Conservation (phyloP, 805 yeast species). For the Ogataea siamensis region DNA sequence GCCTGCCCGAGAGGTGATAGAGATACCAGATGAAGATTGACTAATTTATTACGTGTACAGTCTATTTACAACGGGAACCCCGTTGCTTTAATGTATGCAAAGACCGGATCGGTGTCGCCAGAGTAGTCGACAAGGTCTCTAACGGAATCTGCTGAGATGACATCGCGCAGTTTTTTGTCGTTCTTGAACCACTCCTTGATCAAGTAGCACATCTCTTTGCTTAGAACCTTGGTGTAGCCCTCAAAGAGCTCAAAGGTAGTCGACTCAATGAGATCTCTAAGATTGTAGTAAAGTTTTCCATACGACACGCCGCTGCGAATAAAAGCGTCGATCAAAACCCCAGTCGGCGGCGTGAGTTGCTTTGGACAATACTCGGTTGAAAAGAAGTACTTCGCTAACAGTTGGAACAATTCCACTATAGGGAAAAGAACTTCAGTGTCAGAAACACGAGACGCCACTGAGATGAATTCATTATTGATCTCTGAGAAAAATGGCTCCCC, state of each 20-base stretch:
- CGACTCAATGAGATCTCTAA: slow-evolving; percentile 63
- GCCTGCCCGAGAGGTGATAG: slow-evolving; percentile 18
- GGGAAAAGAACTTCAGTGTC: slow-evolving; percentile 81
- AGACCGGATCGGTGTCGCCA: slow-evolving; percentile 57
- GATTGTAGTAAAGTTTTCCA: slow-evolving; percentile 61
- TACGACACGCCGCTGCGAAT: slow-evolving; percentile 60
- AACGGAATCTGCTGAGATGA: slow-evolving; percentile 47
- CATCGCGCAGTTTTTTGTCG: slow-evolving; percentile 62
- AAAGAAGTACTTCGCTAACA: slow-evolving; percentile 56
- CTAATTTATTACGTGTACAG: slow-evolving; percentile 2
- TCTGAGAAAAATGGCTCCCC: slow-evolving; percentile 40
- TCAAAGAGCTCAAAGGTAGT: slow-evolving; percentile 51
- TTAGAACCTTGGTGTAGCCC: slow-evolving; percentile 39
- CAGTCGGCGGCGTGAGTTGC: slow-evolving; percentile 32
- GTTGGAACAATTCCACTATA: slow-evolving; percentile 62
- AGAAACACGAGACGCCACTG: slow-evolving; percentile 58
- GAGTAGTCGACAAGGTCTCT: slow-evolving; percentile 45
- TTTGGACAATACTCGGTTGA: slow-evolving; percentile 18
- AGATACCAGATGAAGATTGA: slow-evolving; percentile 13
- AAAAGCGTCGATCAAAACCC: slow-evolving; percentile 61
- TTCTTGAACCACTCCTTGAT: slow-evolving; percentile 64
- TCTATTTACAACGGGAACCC: slow-evolving; percentile 33
- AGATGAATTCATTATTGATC: slow-evolving; percentile 39
- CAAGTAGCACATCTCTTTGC: slow-evolving; percentile 60
- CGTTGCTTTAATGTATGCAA: slow-evolving; percentile 40